Base-by-base conservation (phyloP, 2,329 filamentous ascomycete species). In the Nemania sp. region DNA sequence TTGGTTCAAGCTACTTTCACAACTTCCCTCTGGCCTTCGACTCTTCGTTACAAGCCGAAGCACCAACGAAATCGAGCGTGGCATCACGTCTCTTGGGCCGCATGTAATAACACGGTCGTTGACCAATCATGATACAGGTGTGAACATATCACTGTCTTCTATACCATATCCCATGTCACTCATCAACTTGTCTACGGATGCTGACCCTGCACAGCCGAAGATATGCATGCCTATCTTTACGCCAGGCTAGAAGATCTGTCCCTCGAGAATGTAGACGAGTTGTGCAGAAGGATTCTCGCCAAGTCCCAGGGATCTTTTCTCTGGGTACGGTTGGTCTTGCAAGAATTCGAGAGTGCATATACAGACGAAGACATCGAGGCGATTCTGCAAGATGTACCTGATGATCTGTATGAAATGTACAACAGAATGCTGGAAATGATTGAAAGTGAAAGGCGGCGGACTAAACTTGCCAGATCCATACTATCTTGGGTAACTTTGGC, bases 281-380 rank as follows among this genome's bases (percentile, higher is more conserved):
- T 69, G 57, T 62, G 62, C 26, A 54, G 62, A 5, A 63, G 60
- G 31, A 68, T 70, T 15, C 47, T 70, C n/a, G 19, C 14, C 0
- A 69, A 66, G 40, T 67, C 68, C 1, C 59, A 54, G 1, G 68
- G 68, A 9, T 69, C 64, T 5, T 70, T 70, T 44, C 63, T 70
- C 11, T 70, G 68, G 68, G 54, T 61, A 2, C 59, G 64, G 2
- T 62, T 70, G 5, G 64, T 70, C n/a, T 40, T 69, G 7, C 58
- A 70, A 48, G 65, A 68, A 28, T 62, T 70, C 14, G 61, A 65
- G 45, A 57, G 56, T 24, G 56, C 58, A 2, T 70, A 63, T 55
- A 68, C 64, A 1, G 54, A 64, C 31, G 66, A 69, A 47, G 62
- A 57, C 2, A 70, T 69, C 55, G 61, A 66, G 12, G 54, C 43